Evolutionary conservation across 129 eudicot species (phyloP), one percentile per base, ranked within the genome.

Genomic region (Heracleum sosnowskyi): DNA sequence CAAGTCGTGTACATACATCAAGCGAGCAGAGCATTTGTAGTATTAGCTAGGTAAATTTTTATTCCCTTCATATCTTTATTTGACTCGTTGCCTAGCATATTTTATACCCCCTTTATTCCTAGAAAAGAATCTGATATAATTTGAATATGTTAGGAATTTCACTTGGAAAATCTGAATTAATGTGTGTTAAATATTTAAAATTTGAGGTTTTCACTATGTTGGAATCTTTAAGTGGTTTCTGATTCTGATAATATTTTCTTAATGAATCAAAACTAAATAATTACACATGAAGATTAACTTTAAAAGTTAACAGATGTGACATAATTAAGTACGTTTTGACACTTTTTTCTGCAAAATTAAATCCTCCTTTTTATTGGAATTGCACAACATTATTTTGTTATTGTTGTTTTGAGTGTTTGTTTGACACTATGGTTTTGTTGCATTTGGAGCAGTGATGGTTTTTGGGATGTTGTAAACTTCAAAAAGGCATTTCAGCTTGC

Each of bases 401-500:
- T 41, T 77, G 24, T 13, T 40, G 15, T 18, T 33, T 2, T 31
- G 34, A 3, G 34, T 62, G 17, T 63, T 63, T 28, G n/a, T 9
- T 63, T 63, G 70, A 63, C 36, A 11, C 18, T 11, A 26, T 60
- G 37, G 6, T n/a, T 39, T 73, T 24, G 11, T 46, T 64, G 31
- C 11, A 57, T 69, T 45, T 22, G 57, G 15, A 36, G 84, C 89
- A 96, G 99, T 81, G 99, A 96, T 70, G 99, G 99, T 77, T 92
- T 96, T 69, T 96, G 99, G 99, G 99, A 96, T 78, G 99, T 96
- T 40, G 83, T 96, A 31, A 96, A 84, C 74, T 55, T 69, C 35
- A 96, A 84, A 87, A 92, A 92, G 87, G 97, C 97, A 47, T 74
- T 86, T 69, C 99, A 96, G 80, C 93, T 92, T 71, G 95, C 85